These are phyloP conservation scores for Lycium barbarum DNA, from an alignment of 257 asterid species.

Conservation along the genomic window DNA sequence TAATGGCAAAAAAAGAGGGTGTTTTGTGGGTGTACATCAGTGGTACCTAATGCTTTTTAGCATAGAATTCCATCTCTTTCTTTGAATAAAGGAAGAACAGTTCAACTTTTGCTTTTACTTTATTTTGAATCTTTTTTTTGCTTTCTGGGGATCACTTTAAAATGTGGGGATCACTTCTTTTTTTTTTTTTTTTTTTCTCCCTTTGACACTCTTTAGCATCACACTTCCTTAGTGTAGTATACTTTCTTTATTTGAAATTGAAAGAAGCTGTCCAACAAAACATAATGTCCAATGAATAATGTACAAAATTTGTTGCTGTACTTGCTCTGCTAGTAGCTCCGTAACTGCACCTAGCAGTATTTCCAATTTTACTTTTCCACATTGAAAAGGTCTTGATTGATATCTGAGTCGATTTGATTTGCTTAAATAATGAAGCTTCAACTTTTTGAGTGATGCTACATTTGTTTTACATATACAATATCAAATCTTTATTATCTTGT, in stretches of 20 bases:
- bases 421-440: conserved; percentile 30
- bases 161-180: conserved; percentile 33
- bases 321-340: conserved; percentile 20
- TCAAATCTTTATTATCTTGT: not conserved
- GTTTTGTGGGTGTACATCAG: not conserved
- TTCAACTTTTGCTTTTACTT: conserved; percentile 54
- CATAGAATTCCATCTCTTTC: conserved; percentile 55
- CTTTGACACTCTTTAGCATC: conserved; percentile 19
- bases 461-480: conserved; percentile 20
- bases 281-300: conserved; percentile 1
- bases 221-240: conserved; percentile 25
- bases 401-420: conserved; percentile 45
- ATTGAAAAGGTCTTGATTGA: conserved; percentile 48
- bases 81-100: conserved; percentile 45
- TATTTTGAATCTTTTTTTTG: conserved; percentile 37
- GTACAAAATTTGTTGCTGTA: conserved; percentile 8
- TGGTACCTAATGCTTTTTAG: conserved; percentile 43
- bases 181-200: conserved; percentile 2
- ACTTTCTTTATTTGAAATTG: not conserved
- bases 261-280: not conserved
- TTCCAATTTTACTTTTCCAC: conserved; percentile 52
- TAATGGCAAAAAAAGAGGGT: conserved; percentile 18
- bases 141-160: conserved; percentile 43
- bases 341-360: conserved; percentile 14
- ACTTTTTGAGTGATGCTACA: conserved; percentile 23